Conservation (phyloP, 345 rosid species). For the Eucalyptus shirleyi region DNA sequence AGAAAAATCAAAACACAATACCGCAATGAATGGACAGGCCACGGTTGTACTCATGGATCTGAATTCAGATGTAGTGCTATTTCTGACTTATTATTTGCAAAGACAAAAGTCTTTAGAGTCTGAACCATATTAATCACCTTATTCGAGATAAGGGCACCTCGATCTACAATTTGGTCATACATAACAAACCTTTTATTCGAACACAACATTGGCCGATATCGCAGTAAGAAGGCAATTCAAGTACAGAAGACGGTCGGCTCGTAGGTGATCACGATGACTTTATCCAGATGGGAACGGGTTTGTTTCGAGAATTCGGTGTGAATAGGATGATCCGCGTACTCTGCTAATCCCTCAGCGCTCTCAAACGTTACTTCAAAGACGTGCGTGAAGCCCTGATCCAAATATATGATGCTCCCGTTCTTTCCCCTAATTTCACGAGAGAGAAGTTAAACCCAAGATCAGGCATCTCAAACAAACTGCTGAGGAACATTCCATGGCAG, state of each 20-base stretch:
- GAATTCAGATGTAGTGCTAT: not conserved
- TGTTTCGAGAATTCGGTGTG: slow-evolving; percentile 44
- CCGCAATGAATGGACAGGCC: not conserved
- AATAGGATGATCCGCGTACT: slow-evolving; percentile 50
- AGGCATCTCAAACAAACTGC: not conserved
- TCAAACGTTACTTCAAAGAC: slow-evolving; percentile 63
- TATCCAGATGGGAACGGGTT: slow-evolving; percentile 30
- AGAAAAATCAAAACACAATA: not conserved
- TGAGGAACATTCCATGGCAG: not conserved
- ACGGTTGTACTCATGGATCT: not conserved
- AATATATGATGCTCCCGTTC: slow-evolving; percentile 57
- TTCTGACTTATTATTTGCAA: not conserved
- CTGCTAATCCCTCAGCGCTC: slow-evolving; percentile 47
- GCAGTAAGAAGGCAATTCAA: not conserved
- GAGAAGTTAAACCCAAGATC: not conserved
- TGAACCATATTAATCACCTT: not conserved
- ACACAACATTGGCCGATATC: not conserved
- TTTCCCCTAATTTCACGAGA: slow-evolving; percentile 31
- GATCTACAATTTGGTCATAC: not conserved
- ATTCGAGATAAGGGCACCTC: not conserved
- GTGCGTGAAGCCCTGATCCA: slow-evolving; percentile 83
- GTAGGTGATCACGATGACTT: slow-evolving; percentile 50
- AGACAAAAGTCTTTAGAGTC: not conserved
- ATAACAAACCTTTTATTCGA: not conserved
- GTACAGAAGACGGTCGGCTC: slow-evolving; percentile 28